Percentiles rank a stretch among this genome's conserved stretches.
Evolutionary conservation across 805 yeast species (phyloP).

Genomic region (Metschnikowia lunata): DNA sequence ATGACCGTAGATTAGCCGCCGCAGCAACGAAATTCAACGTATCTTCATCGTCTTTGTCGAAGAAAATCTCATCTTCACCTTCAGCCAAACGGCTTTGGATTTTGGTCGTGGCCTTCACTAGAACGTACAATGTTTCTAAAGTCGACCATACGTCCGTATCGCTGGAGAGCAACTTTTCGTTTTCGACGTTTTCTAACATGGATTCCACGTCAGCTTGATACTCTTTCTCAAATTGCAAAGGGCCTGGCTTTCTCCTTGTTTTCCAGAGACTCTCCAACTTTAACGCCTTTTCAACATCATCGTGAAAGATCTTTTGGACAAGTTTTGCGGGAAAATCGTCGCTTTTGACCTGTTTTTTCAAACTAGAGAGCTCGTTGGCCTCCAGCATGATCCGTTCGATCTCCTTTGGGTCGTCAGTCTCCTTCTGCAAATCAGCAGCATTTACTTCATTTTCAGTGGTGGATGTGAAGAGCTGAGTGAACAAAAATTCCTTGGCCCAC

Average conservation of each 20-base stretch:
- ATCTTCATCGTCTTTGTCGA: conserved; percentile 94
- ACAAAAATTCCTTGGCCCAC: conserved; percentile 93
- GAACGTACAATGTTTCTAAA: conserved; percentile 58
- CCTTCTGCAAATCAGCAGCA: conserved; percentile 31
- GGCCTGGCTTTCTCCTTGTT: conserved; percentile 61
- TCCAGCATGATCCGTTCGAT: conserved; percentile 62
- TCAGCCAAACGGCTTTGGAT: conserved; percentile 47
- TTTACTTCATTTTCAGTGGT: conserved; percentile 23
- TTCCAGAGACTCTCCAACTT: conserved; percentile 76
- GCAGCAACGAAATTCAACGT: conserved; percentile 85
- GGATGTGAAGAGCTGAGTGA: conserved; percentile 72
- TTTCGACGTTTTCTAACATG: conserved; percentile 18
- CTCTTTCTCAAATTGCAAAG: conserved; percentile 39
- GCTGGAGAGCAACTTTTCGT: conserved; percentile 15
- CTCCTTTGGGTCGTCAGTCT: conserved; percentile 62
- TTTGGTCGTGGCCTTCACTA: conserved; percentile 44
- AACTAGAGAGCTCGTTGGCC: conserved; percentile 54
- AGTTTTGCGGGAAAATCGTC: conserved; percentile 36
- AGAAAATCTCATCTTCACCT: conserved; percentile 44
- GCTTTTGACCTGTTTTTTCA: conserved; percentile 20
- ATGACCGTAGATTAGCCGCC: conserved; percentile 74
- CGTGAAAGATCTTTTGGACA: conserved; percentile 55
- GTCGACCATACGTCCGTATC: conserved; percentile 57
- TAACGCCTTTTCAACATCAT: conserved; percentile 75
- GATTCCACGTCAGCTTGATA: conserved; percentile 13